Percentiles rank a stretch among this genome's conserved stretches.
Evolutionary conservation across 805 yeast genomes (phyloP).

Genomic region (Ogataea dorogensis): DNA sequence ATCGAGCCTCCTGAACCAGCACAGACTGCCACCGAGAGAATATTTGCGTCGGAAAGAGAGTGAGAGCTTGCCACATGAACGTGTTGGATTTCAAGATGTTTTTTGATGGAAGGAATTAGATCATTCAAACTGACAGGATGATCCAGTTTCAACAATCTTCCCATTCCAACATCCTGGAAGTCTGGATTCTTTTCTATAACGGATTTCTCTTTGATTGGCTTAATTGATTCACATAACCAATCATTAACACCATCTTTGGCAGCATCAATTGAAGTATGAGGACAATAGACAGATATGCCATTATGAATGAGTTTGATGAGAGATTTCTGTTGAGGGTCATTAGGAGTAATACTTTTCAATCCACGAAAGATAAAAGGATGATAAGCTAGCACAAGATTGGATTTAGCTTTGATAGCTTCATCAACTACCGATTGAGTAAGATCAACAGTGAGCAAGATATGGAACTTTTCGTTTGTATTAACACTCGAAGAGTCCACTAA

Average conservation of each 20-base stretch:
- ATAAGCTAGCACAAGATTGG: slow-evolving; percentile 74
- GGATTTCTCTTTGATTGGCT: slow-evolving; percentile 26
- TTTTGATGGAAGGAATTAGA: slow-evolving; percentile 53
- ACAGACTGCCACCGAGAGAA: slow-evolving; percentile 74
- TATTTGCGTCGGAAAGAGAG: slow-evolving; percentile 27
- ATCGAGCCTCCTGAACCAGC: slow-evolving; percentile 94
- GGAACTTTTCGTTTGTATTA: slow-evolving; percentile 24
- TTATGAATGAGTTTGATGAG: slow-evolving; percentile 67
- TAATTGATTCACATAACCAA: slow-evolving; percentile 69
- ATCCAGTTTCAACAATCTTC: slow-evolving; percentile 58
- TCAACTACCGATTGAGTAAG: slow-evolving; percentile 78
- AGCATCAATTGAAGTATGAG: slow-evolving; percentile 96
- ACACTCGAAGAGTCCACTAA: slow-evolving; percentile 59
- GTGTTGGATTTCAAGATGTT: slow-evolving; percentile 46
- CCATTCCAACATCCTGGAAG: slow-evolving; percentile 71
- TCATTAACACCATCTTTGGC: slow-evolving; percentile 93
- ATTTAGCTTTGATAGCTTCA: slow-evolving; percentile 65
- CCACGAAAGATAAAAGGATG: slow-evolving; percentile 94
- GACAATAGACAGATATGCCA: slow-evolving; percentile 87
- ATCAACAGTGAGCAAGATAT: slow-evolving; percentile 73
- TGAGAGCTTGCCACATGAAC: slow-evolving; percentile 59
- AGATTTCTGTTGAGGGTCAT: slow-evolving; percentile 79
- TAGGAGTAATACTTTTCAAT: slow-evolving; percentile 61
- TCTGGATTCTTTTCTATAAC: slow-evolving; percentile 47
- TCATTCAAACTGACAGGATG: slow-evolving; percentile 42